Base-by-base conservation (phyloP, 2,329 filamentous ascomycete genomes). In the Macroventuria anomochaeta region DNA sequence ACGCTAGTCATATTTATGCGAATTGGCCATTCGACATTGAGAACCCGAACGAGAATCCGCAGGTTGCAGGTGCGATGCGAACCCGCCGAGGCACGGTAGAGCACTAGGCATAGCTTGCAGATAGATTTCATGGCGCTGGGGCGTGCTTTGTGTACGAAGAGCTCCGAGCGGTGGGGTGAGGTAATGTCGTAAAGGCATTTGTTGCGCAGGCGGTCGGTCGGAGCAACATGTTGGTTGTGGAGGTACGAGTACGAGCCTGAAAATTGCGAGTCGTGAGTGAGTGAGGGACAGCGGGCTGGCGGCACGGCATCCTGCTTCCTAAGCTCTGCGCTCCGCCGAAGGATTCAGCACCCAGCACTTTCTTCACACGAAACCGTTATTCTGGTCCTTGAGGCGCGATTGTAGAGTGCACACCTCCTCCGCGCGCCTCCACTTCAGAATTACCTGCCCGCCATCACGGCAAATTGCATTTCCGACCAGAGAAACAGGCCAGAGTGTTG, bases 1-100 rank as follows among this genome's bases (percentile, higher is more conserved):
- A 61, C 60, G 55, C 60, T 61, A 63, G 52, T 41, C 52, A 53
- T 53, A 55, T 47, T 53, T 58, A 53, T 36, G 52, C 36, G 29
- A 44, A 17, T 18, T 29, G 25, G 20, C 31, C 18, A 15, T 46
- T 21, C 49, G 15, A 49, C 5, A 25, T 13, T 38, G 40, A 47
- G 42, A 47, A 48, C 15, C 23, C 54, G 34, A 40, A 49, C 28
- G 46, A 42, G 39, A 44, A 46, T n/a, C 18, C 32, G 38, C 23
- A 20, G 42, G 38, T 23, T 17, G 36, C 39, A 15, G 33, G 12
- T 18, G 36, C 34, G 36, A 26, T 23, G 21, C 20, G 17, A 40
- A 28, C 18, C 42, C 21, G 34, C 21, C 21, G 28, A 40, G 25
- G n/a, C 41, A 40, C 36, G 23, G 33, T 34, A 20, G n/a, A 15